Evolutionary conservation across 116 monocot genomes (phyloP).

Genomic region (Papilionanthe hybrid): DNA sequence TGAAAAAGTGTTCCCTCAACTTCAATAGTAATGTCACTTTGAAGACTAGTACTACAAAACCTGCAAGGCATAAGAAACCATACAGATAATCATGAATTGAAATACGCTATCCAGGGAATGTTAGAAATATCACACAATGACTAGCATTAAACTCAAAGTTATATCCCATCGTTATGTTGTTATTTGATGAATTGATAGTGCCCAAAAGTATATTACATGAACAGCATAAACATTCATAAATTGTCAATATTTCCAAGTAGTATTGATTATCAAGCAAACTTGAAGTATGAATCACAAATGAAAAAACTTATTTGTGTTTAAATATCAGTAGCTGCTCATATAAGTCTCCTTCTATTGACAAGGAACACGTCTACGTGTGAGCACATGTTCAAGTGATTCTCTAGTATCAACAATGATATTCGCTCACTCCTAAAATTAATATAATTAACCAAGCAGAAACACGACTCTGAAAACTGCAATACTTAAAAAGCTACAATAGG

Average conservation of each 20-base stretch:
- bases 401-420: neutral
- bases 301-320: neutral
- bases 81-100: neutral
- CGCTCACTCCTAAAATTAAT: neutral
- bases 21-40: conserved; percentile 44
- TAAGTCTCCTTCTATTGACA: neutral
- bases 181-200: neutral
- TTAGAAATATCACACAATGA: neutral
- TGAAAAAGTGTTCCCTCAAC: conserved; percentile 27
- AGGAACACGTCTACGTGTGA: neutral
- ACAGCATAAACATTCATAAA: neutral
- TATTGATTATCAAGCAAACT: neutral
- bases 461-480: neutral
- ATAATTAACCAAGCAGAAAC: neutral
- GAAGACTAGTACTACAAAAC: conserved; percentile 32
- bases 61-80: conserved; percentile 15
- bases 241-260: neutral
- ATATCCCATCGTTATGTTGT: neutral
- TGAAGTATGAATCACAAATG: neutral
- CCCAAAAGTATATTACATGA: neutral
- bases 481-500: neutral
- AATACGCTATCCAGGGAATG: neutral
- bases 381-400: neutral
- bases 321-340: neutral
- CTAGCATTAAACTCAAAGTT: neutral